Evolutionary conservation across 202 grass and related monocot species (phyloP).

Genomic region (Carex arenaria): DNA sequence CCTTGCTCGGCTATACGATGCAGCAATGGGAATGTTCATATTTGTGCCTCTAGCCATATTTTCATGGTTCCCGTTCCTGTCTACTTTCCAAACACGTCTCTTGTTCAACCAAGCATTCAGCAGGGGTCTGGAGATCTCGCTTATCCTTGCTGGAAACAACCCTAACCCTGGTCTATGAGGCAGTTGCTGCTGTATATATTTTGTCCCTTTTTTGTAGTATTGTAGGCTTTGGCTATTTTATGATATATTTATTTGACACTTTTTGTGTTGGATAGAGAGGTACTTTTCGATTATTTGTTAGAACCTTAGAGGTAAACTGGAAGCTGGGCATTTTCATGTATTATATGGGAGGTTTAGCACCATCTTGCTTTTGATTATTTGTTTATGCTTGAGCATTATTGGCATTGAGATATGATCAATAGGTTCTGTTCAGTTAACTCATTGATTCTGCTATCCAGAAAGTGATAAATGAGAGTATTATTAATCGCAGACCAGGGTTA

Average conservation of each 20-base stretch:
- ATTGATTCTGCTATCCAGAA: not conserved
- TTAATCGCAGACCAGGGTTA: too few relatives aligned
- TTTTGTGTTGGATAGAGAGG: not conserved
- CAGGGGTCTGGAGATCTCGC: constrained; percentile 92
- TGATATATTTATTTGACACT: constrained; percentile 15
- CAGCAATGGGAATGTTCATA: constrained; percentile 79
- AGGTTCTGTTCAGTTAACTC: not conserved
- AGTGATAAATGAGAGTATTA: not conserved
- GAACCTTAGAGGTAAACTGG: not conserved
- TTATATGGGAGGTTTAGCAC: not conserved
- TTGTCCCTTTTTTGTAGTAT: constrained; percentile 7
- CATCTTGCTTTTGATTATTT: not conserved
- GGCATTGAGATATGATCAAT: not conserved
- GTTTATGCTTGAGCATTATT: not conserved
- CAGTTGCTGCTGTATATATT: not conserved
- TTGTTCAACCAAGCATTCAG: constrained; percentile 94
- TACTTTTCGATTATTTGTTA: not conserved
- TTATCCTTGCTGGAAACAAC: constrained; percentile 91
- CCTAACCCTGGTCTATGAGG: constrained; percentile 65
- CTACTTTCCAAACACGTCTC: constrained; percentile 90
- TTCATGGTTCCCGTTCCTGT: constrained; percentile 97
- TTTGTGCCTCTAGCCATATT: constrained; percentile 78
- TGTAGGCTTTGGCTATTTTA: not conserved
- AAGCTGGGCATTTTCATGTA: not conserved
- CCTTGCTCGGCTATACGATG: constrained; percentile 72